Conservation (phyloP, 2,329 filamentous ascomycete species). For the Diaporthe velutina region DNA sequence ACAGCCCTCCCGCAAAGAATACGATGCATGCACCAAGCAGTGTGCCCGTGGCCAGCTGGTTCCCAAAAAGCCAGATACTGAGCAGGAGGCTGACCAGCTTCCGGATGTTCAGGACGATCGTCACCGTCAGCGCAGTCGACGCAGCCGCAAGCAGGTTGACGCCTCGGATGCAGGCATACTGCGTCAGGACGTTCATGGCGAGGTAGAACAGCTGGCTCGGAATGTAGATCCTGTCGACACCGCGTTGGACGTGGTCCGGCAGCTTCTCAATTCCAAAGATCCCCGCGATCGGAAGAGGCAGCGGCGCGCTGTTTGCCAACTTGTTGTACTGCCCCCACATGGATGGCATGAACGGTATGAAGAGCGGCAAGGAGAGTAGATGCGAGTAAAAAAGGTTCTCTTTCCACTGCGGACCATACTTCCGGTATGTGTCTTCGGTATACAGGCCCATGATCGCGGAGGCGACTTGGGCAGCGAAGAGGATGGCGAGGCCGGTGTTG, state of each 20-base stretch:
- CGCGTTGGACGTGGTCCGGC: constrained; percentile 53
- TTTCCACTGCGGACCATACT: constrained; percentile 90
- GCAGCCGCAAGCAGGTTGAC: constrained; percentile 94
- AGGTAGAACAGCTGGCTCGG: constrained; percentile 81
- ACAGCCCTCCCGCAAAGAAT: constrained; percentile 90
- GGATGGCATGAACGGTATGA: constrained; percentile 77
- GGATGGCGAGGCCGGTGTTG: constrained; percentile 80
- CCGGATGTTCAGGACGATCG: constrained; percentile 94
- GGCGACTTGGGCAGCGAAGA: constrained; percentile 89
- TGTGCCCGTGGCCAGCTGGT: constrained; percentile 81
- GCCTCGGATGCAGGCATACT: constrained; percentile 94
- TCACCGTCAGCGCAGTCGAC: constrained; percentile 93
- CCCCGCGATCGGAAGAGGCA: constrained; percentile 58
- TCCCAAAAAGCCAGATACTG: constrained; percentile 95
- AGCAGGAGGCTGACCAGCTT: constrained; percentile 92
- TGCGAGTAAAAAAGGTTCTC: constrained; percentile 97
- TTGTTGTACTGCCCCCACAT: constrained; percentile 74
- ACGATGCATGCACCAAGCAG: constrained; percentile 86
- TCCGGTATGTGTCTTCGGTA: constrained; percentile 88
- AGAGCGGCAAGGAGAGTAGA: constrained; percentile 80
- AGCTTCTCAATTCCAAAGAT: constrained; percentile 50
- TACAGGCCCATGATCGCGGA: constrained; percentile 96
- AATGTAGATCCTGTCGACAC: constrained; percentile 56
- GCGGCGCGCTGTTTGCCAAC: constrained; percentile 73
- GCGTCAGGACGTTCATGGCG: constrained; percentile 84